phyloP scores from a whole-genome alignment of 768 basidiomycete genomes.

The Roridomyces roridus region DNA sequence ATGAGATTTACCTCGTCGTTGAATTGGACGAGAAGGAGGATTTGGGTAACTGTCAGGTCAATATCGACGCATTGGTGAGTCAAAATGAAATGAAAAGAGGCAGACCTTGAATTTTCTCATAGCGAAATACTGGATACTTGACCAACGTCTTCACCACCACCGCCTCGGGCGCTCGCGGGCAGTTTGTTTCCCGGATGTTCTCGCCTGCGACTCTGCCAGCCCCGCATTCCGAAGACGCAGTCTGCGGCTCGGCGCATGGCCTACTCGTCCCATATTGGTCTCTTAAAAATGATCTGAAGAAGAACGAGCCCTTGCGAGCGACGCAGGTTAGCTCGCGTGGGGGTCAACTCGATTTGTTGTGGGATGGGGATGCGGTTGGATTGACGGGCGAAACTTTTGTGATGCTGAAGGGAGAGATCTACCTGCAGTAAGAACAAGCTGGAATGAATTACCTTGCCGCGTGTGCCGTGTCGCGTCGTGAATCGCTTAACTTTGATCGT shows the following conservation, averaged over 20 bases:
- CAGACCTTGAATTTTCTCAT: too few relatives aligned
- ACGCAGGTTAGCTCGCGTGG: slow-evolving; percentile 59
- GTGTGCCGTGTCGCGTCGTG: too few relatives aligned
- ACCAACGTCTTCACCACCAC: slow-evolving; percentile 47
- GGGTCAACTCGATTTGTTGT: slow-evolving; percentile 49
- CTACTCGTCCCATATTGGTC: slow-evolving; percentile 58
- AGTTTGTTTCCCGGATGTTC: slow-evolving; percentile 60
- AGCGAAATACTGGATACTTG: slow-evolving; percentile 41
- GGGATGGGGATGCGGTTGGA: slow-evolving; percentile 39
- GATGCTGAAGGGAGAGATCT: slow-evolving; percentile 41
- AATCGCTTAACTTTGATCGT: too few relatives aligned
- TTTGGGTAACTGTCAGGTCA: slow-evolving; percentile 36
- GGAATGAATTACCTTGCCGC: too few relatives aligned
- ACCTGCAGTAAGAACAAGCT: too few relatives aligned
- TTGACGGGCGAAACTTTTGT: slow-evolving; percentile 43
- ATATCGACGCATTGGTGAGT: slow-evolving; percentile 43
- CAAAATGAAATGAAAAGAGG: too few relatives aligned
- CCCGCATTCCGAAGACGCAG: slow-evolving; percentile 49
- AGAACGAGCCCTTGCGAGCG: slow-evolving; percentile 44
- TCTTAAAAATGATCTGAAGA: slow-evolving; percentile 36
- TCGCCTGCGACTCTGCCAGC: slow-evolving; percentile 38
- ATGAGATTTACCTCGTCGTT: slow-evolving; percentile 43
- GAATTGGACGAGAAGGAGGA: slow-evolving; percentile 49
- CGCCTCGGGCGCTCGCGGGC: slow-evolving; percentile 30
- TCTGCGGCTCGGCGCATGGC: slow-evolving; percentile 62